Evolutionary conservation across 2,329 filamentous ascomycete genomes (phyloP), one percentile per base, ranked within the genome.

Genomic region (Parastagonospora nodorum): DNA sequence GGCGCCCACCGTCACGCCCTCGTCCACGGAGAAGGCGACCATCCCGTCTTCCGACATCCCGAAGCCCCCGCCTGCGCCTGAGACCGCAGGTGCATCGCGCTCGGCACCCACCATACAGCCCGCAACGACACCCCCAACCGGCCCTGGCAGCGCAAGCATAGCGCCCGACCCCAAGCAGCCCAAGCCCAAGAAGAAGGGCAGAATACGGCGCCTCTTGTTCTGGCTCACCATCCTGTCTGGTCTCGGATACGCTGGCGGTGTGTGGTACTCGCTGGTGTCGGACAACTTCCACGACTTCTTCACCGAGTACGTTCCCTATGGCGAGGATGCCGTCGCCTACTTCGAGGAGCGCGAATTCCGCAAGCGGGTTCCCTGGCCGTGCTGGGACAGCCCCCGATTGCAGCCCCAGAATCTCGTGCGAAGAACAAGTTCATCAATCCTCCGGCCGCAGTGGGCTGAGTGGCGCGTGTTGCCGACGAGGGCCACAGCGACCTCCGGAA

Each of bases 231-330:
- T 96, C 38, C 83, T 97, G 27, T 86, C 89, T 24, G 85, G 85
- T 5, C 75, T 95, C 38, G 87, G 88, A 33, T 99, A 96, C 67
- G 89, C 84, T 48, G 92, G 92, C 59, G 92, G 93, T 61, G 87
- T 97, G 48, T 96, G 89, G 81, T 94, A 96, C 75, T 93, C 94
- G 48, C 86, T 96, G 59, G 83, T 94, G 75, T 96, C 88, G 70
- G 94, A 99, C 80, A 96, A 91, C 77, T 99, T 97, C 83, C 93
- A 99, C 77, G 94, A 99, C 76, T 94, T 97, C 80, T 99, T 99
- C 78, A 97, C 92, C 66, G 92, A 97, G 77, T 99, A 93, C 74
- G 78, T 99, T 14, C 94, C 94, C 16, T 96, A 89, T 63, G 94
- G 92, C 67, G 94, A 99, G 77, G 90, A 96, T 72, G 89, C 89